These are phyloP conservation scores for Candida verbasci DNA, from an alignment of 805 yeast species.

Conservation along the genomic window DNA sequence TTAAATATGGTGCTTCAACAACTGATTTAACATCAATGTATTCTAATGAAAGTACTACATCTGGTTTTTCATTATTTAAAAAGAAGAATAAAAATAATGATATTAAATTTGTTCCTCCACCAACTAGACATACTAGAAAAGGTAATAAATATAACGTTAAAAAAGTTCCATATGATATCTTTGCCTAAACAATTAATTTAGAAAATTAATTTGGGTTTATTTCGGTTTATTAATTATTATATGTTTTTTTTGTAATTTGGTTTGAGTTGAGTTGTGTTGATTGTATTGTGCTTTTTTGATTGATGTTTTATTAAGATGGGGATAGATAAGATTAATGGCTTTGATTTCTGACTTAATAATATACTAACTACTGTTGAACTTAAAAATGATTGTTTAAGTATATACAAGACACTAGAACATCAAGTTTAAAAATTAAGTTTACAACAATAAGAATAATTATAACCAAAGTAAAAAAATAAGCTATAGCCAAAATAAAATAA, in stretches of 20 bases:
- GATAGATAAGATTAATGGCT: not conserved
- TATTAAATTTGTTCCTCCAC: conserved; percentile 6
- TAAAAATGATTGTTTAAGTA: not conserved
- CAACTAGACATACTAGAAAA: conserved; percentile 7
- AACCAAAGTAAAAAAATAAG: no score
- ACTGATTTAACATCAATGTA: conserved; percentile 12
- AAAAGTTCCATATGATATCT: conserved; percentile 19
- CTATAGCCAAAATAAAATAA: no score
- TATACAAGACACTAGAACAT: no score
- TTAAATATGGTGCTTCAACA: conserved; percentile 3
- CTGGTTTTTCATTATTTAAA: conserved; percentile 23
- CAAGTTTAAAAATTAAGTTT: no score
- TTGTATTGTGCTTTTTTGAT: not conserved
- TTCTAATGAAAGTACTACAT: conserved; percentile 13
- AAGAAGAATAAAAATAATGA: conserved; percentile 6
- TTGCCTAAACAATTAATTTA: conserved; percentile 5
- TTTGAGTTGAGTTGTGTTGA: not conserved
- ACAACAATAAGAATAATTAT: no score
- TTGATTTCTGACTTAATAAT: not conserved
- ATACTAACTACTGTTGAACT: not conserved
- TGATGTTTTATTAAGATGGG: not conserved
- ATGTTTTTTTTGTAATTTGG: not conserved
- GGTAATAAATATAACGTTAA: conserved; percentile 24
- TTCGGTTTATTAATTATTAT: not conserved
- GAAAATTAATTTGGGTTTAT: not conserved